These are phyloP conservation scores for Bryoerythrophyllum caledonicum DNA, from an alignment of 225 moss, liverwort and hornwort species.

Conservation along the genomic window DNA sequence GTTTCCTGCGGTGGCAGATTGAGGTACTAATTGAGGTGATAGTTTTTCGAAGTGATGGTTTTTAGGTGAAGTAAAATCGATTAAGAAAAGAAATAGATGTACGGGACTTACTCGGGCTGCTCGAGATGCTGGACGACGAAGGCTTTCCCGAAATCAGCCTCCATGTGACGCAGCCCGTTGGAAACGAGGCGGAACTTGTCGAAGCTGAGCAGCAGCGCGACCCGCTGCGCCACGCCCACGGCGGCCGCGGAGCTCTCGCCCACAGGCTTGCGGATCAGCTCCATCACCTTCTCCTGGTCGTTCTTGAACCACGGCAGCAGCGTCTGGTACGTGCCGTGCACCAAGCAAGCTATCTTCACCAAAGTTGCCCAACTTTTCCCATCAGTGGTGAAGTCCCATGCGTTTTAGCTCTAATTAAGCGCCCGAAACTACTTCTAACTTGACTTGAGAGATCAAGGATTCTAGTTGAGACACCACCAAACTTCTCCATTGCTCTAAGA, in stretches of 20 bases:
- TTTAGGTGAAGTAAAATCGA: no score
- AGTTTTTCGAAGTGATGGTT: no score
- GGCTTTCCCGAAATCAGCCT: constrained; percentile 68
- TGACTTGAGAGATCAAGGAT: no score
- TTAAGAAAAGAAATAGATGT: neutral
- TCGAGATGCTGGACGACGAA: constrained; percentile 61
- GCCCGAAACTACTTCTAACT: no score
- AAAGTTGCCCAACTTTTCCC: neutral
- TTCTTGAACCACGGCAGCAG: constrained; percentile 79
- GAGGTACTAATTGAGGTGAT: no score
- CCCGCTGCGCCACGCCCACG: constrained; percentile 64
- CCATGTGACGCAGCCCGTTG: constrained; percentile 65
- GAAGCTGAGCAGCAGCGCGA: constrained; percentile 63
- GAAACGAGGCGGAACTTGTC: constrained; percentile 74
- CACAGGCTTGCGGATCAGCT: constrained; percentile 70
- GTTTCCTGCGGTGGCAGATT: no score
- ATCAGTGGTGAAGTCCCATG: no score
- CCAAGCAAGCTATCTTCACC: constrained; percentile 76
- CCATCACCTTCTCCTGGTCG: constrained; percentile 73
- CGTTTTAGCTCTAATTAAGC: no score
- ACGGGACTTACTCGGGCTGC: constrained; percentile 49
- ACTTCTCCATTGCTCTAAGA: no score
- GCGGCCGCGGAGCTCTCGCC: constrained; percentile 70
- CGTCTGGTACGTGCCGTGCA: constrained; percentile 74
- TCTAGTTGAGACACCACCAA: no score